Base-by-base conservation (phyloP, 2,329 filamentous ascomycete species). In the Pseudogymnoascus sp. region DNA sequence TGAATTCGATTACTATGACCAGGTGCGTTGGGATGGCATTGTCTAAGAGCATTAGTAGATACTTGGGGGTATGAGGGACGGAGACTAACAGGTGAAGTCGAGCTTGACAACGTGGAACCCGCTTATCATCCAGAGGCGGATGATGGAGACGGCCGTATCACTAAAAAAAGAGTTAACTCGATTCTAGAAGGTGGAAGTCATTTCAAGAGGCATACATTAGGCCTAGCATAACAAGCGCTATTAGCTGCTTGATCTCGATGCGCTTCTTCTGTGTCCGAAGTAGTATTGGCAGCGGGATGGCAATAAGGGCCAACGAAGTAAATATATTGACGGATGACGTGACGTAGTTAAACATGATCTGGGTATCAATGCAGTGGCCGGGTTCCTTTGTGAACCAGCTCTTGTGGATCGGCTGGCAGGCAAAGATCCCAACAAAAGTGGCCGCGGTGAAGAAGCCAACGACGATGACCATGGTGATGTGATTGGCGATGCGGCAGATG, bases 191-290 rank as follows among this genome's bases (percentile, higher is more conserved):
- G 13, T 21, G 3, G 10, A 2, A 15, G n/a, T 33, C n/a, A 33
- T 33, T 53, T 29, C n/a, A 19, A 42, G 42, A 13, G 11, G 29
- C 63, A 63, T 62, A 66, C 65, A 61, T 15, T 29, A 65, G 21
- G 17, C 65, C 65, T 23, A 66, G 38, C n/a, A 65, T 59, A 11
- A 65, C 63, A 31, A 66, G 33, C 10, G 37, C 38, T 42, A 64
- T 64, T n/a, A 66, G 35, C 44, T 61, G 46, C 31, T 38, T 63
- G 29, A 66, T 44, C 29, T 67, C 64, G 37, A 44, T 35, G 17
- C 33, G 23, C 21, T 37, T 26, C n/a, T 44, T 38, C 9, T 63
- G 62, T 21, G 56, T 63, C 29, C 37, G 38, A 9, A 62, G 50
- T 3, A 66, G 61, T 5, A 64, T 61, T 7, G 64, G 64, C 23